Conservation (phyloP, 371 early-diverging fungal genomes). For the Mortierella sp. region DNA sequence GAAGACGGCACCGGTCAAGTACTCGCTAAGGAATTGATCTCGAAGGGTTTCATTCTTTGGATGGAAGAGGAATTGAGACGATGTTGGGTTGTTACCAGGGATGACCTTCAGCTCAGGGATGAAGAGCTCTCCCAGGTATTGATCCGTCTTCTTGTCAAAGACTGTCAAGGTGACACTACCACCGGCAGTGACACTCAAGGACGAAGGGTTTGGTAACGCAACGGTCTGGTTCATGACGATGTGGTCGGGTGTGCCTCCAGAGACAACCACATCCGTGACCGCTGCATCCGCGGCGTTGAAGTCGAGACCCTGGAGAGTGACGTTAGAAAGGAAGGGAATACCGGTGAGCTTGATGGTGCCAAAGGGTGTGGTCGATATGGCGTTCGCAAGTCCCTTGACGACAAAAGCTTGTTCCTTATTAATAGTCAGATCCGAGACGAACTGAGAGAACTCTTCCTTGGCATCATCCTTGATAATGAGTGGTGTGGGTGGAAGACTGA, state of each 20-base stretch:
- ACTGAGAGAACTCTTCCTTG: constrained; percentile 58
- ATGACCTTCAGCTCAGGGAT: constrained; percentile 59
- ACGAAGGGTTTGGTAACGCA: constrained; percentile 64
- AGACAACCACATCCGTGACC: constrained; percentile 61
- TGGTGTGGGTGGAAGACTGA: constrained; percentile 58
- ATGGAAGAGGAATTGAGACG: constrained; percentile 62
- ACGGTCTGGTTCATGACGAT: constrained; percentile 59
- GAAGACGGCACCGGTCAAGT: constrained; percentile 62
- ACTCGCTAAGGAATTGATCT: constrained; percentile 60
- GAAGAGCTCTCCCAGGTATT: constrained; percentile 61
- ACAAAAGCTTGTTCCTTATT: constrained; percentile 56
- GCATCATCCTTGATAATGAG: constrained; percentile 57
- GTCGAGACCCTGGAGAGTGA: constrained; percentile 63
- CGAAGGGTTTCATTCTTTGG: constrained; percentile 59
- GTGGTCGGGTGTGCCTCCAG: constrained; percentile 57
- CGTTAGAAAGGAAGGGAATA: constrained; percentile 65
- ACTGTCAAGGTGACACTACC: constrained; percentile 59
- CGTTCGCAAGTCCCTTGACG: constrained; percentile 60
- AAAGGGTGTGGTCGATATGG: constrained; percentile 61
- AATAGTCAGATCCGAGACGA: constrained; percentile 60
- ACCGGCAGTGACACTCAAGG: constrained; percentile 62
- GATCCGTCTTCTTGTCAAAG: constrained; percentile 51
- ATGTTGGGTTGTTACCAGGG: constrained; percentile 59
- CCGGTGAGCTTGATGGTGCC: constrained; percentile 60
- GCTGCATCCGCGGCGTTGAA: constrained; percentile 61